Percentiles rank a stretch among this genome's conserved stretches.
phyloP scores from a whole-genome alignment of 768 basidiomycete genomes.

The Candolleomyces aberdarensis region DNA sequence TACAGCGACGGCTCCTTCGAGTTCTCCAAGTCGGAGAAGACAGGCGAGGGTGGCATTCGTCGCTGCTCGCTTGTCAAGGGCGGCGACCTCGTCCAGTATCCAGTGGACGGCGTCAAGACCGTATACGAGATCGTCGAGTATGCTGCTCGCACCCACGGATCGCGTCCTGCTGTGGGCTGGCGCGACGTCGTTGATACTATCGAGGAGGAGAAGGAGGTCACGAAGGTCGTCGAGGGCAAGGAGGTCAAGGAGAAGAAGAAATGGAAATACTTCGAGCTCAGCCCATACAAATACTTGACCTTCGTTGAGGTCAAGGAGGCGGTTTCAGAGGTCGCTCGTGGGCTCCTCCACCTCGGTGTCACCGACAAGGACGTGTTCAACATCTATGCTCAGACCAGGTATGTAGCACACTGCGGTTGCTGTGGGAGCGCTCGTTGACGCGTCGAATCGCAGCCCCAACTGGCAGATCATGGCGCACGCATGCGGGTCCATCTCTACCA shows the following conservation, averaged over 20 bases:
- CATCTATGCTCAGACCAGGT: conserved; percentile 88
- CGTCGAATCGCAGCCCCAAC: conserved; percentile 29
- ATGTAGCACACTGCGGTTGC: conserved; percentile 3
- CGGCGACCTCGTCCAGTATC: conserved; percentile 51
- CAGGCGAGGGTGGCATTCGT: conserved; percentile 56
- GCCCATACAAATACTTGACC: conserved; percentile 79
- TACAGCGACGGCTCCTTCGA: conserved; percentile 67
- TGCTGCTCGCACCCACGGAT: conserved; percentile 70
- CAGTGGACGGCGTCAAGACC: conserved; percentile 75
- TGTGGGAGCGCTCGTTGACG: conserved; percentile 1
- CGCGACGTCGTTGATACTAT: conserved; percentile 67
- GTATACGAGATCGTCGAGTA: conserved; percentile 77
- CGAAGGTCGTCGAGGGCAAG: conserved; percentile 79
- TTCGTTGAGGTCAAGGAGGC: conserved; percentile 69
- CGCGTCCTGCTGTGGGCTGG: conserved; percentile 75
- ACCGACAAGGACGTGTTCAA: conserved; percentile 77
- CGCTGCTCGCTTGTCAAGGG: conserved; percentile 56
- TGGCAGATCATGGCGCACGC: conserved; percentile 90
- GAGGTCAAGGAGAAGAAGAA: conserved; percentile 85
- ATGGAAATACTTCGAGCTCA: conserved; percentile 94
- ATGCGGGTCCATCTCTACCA: conserved; percentile 71
- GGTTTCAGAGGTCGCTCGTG: conserved; percentile 65
- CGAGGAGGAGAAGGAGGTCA: conserved; percentile 88
- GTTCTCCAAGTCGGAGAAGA: conserved; percentile 35
- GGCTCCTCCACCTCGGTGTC: conserved; percentile 69